These are phyloP conservation scores for Sclerotinia glacialis DNA, from an alignment of 2,329 filamentous ascomycete genomes.

Conservation along the genomic window DNA sequence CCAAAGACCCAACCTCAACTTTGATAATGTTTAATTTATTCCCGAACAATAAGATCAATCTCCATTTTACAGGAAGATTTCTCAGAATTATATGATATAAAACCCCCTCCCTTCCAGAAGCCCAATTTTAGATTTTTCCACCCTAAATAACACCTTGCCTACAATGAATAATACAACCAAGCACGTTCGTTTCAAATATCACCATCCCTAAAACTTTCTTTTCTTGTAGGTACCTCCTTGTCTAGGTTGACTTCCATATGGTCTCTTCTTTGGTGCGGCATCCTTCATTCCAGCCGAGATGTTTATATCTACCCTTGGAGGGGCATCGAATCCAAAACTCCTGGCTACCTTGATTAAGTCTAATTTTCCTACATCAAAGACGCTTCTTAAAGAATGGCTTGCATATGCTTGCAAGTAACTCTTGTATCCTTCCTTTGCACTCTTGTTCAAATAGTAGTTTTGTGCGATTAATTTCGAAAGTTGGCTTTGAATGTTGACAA, in stretches of 20 bases:
- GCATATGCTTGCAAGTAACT: slow-evolving; percentile 95
- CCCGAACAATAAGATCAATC: background rate
- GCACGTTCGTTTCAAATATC: no score
- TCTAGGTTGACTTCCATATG: slow-evolving; percentile 76
- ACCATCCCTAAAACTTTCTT: slow-evolving; percentile 24
- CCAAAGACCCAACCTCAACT: no score
- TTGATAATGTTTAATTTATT: no score
- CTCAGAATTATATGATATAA: slow-evolving; percentile 7
- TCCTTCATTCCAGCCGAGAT: slow-evolving; percentile 74
- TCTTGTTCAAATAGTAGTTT: slow-evolving; percentile 97
- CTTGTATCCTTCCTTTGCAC: slow-evolving; percentile 72
- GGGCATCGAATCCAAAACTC: slow-evolving; percentile 74
- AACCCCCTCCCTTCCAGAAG: background rate
- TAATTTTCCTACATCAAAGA: slow-evolving; percentile 80
- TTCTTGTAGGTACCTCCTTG: slow-evolving; percentile 47
- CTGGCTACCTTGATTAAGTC: slow-evolving; percentile 82
- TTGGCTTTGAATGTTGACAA: slow-evolving; percentile 85
- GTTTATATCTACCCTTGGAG: slow-evolving; percentile 75
- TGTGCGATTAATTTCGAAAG: slow-evolving; percentile 90
- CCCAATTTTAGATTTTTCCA: background rate
- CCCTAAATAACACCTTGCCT: slow-evolving; percentile 4
- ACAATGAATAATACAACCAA: background rate
- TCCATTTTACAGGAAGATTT: background rate
- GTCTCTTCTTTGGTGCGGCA: slow-evolving; percentile 66
- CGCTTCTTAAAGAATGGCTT: slow-evolving; percentile 75